Evolutionary conservation across 2,329 filamentous ascomycete genomes (phyloP), one percentile per base, ranked within the genome.

Genomic region (Exophiala phaeomuriformis): DNA sequence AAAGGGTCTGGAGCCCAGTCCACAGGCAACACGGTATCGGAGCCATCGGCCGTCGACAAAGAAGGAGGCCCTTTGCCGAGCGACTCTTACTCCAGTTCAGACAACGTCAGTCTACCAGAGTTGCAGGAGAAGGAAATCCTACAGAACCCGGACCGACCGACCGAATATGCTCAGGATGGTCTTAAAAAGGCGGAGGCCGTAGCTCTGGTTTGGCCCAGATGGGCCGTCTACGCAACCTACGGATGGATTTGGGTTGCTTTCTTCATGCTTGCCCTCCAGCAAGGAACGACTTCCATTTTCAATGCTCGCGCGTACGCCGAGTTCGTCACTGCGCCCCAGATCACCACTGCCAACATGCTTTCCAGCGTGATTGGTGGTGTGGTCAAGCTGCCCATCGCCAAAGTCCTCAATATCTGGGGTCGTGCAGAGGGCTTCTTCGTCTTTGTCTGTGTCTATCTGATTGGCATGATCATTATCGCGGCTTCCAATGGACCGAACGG

Each of bases 361-460:
- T 69, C 78, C n/a, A 73, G 66, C 55, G 67, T 82, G 37, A 76
- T 84, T 41, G 75, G 74, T 19, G 81, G 78, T 33, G 68, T 82
- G 27, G 69, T 74, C 53, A 80, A 79, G 63, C 71, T 84, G 8
- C 75, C 80, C 1, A 70, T 80, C 29, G 80, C 81, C 48, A 84
- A 83, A 66, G 69, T 83, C n/a, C 70, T 84, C 52, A 78, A 85
- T 67, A 71, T 81, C 47, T 84, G 77, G 75, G 82, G 80, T 29
- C 78, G 82, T 12, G 72, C 78, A 1, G 72, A 81, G 60, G 80
- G 77, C 27, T 75, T 80, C 56, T 49, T 72, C 2, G 28, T 78
- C 37, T 75, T 75, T 63, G 61, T 77, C 0, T 50, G 66, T 5
- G 57, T 75, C 51, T 70, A 71, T 63, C 70, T 73, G 0, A 47